phyloP scores from a whole-genome alignment of 768 basidiomycete species.

The Nidularia pulvinata region DNA sequence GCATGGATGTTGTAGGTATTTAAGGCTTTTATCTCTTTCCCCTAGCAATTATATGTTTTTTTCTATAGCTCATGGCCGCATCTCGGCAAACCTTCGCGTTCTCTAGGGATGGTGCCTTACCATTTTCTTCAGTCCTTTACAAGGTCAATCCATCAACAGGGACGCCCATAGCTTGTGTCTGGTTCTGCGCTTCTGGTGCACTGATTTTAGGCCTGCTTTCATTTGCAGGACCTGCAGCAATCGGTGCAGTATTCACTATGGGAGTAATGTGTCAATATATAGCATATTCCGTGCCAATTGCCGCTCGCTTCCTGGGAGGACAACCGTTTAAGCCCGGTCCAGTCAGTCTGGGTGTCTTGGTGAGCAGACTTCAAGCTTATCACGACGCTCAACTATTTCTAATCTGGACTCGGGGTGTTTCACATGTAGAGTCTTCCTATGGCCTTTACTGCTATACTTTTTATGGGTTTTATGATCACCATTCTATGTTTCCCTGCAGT shows the following conservation, averaged over 20 bases:
- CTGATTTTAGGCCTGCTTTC: constrained; percentile 49
- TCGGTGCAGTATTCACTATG: constrained; percentile 51
- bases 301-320: constrained; percentile 6
- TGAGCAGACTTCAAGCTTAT: background rate
- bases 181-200: constrained; percentile 40
- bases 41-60: background rate
- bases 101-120: constrained; percentile 36
- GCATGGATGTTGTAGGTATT: background rate
- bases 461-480: background rate
- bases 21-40: constrained; percentile 1
- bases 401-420: background rate
- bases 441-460: background rate
- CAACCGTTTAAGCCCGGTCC: constrained; percentile 6
- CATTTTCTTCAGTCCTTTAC: constrained; percentile 11
- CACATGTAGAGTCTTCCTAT: background rate
- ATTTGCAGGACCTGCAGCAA: constrained; percentile 52
- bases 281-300: constrained; percentile 49
- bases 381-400: background rate
- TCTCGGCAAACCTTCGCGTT: constrained; percentile 48
- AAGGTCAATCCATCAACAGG: constrained; percentile 30
- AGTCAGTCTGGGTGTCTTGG: constrained; percentile 7
- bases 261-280: constrained; percentile 34
- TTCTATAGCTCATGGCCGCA: constrained; percentile 12
- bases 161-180: constrained; percentile 63
- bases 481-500: background rate